Evolutionary conservation across 169 alveolate genomes (phyloP).

Genomic region (Plasmodium fragile): DNA sequence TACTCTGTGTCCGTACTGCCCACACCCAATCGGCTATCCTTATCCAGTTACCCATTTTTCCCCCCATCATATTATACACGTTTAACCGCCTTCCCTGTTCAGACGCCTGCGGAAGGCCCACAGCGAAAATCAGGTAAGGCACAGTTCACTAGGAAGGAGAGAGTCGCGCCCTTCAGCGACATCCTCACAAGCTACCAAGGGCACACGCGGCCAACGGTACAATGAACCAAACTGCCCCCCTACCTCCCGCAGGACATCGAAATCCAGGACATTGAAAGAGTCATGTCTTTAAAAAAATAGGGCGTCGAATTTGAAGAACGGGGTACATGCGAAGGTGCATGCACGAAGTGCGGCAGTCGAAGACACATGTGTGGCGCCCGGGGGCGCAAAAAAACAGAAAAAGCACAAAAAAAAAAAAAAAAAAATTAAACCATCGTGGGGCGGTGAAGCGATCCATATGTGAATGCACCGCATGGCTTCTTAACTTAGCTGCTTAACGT

Average conservation of each 20-base stretch:
- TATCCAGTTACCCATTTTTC: background rate
- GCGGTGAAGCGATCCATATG: background rate
- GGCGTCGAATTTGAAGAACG: background rate
- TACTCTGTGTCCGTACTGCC: background rate
- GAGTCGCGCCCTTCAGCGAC: background rate
- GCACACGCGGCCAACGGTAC: too few relatives aligned
- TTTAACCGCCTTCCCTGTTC: background rate
- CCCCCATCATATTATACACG: background rate
- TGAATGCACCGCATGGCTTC: background rate
- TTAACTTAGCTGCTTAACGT: background rate
- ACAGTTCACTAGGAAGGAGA: background rate
- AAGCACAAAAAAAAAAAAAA: background rate
- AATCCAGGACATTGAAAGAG: slow-evolving; percentile 63
- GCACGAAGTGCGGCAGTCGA: background rate
- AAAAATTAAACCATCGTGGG: background rate
- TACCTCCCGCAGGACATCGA: slow-evolving; percentile 56
- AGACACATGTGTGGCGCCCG: background rate
- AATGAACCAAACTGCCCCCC: background rate
- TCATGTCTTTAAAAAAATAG: slow-evolving; percentile 35
- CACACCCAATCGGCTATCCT: background rate
- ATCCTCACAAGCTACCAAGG: background rate
- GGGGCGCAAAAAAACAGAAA: background rate
- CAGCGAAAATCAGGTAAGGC: slow-evolving; percentile 11
- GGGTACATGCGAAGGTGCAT: background rate
- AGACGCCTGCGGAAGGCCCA: slow-evolving; percentile 31